These are phyloP conservation scores for Podaxis carcinomalis DNA, from an alignment of 768 basidiomycete genomes.

Conservation along the genomic window DNA sequence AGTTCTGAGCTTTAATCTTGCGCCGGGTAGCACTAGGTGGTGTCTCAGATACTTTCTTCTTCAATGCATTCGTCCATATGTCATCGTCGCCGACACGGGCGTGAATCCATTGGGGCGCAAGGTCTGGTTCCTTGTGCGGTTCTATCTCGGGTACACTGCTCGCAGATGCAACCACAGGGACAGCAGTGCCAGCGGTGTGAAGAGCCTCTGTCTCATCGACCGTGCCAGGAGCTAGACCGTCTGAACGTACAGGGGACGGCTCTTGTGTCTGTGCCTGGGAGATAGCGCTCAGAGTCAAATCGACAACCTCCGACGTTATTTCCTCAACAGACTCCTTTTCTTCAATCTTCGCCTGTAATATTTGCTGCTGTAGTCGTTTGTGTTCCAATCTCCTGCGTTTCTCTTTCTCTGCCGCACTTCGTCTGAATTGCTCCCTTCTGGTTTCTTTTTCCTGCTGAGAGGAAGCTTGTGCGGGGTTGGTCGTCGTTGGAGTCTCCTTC, in stretches of 20 bases:
- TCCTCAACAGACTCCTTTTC: background rate
- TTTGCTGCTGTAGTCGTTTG: background rate
- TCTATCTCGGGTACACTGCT: slow-evolving; percentile 1
- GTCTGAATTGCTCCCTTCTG: slow-evolving; percentile 1
- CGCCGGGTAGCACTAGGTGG: background rate
- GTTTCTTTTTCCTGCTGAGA: slow-evolving; percentile 3
- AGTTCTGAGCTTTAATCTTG: slow-evolving; percentile 1
- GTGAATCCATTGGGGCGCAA: slow-evolving; percentile 17
- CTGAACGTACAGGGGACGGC: background rate
- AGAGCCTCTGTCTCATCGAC: background rate
- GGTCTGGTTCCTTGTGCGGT: slow-evolving; percentile 9
- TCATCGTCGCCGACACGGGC: background rate
- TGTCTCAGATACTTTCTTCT: background rate
- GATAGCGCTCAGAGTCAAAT: background rate
- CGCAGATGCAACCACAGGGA: background rate
- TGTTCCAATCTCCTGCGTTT: background rate
- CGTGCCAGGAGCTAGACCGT: background rate
- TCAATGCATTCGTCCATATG: slow-evolving; percentile 5
- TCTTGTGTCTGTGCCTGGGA: background rate
- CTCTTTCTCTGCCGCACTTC: slow-evolving; percentile 1
- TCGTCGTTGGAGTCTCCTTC: background rate
- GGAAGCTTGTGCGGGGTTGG: background rate
- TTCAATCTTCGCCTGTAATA: background rate
- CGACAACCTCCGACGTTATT: slow-evolving; percentile 1
- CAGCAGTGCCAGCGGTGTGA: background rate